phyloP scores from a whole-genome alignment of 257 asterid genomes.

The Gentiana macrophylla region DNA sequence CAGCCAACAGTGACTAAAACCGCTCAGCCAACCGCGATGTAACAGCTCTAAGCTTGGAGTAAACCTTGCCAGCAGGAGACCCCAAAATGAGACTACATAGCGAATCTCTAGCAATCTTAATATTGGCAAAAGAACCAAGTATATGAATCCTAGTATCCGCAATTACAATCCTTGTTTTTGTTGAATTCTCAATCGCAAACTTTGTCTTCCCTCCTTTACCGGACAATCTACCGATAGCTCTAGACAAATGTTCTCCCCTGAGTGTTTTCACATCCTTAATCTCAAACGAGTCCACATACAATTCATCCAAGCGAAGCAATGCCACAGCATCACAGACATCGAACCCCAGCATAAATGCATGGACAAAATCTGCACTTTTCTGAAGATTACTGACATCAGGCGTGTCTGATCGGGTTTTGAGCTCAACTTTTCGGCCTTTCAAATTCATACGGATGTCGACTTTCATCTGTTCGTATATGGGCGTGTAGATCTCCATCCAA shows the following conservation, averaged over 20 bases:
- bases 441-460: slow-evolving; percentile 84
- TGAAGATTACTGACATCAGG: slow-evolving; percentile 82
- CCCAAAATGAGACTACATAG: slow-evolving; percentile 83
- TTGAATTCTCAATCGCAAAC: slow-evolving; percentile 76
- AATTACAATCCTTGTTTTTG: slow-evolving; percentile 73
- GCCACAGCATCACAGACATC: slow-evolving; percentile 62
- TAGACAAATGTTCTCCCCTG: slow-evolving; percentile 73
- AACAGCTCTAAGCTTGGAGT: slow-evolving; percentile 76
- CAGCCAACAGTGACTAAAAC: slow-evolving; percentile 26
- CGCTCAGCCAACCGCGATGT: slow-evolving; percentile 69
- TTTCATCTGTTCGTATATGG: slow-evolving; percentile 68
- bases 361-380: slow-evolving; percentile 84
- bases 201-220: slow-evolving; percentile 93
- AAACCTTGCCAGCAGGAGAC: slow-evolving; percentile 88
- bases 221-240: slow-evolving; percentile 78
- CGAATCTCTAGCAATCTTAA: slow-evolving; percentile 76
- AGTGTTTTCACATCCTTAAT: slow-evolving; percentile 84
- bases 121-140: slow-evolving; percentile 67
- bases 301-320: slow-evolving; percentile 75
- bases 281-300: slow-evolving; percentile 75
- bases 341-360: slow-evolving; percentile 81
- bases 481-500: slow-evolving; percentile 74
- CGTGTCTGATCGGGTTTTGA: slow-evolving; percentile 70
- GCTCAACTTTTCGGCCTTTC: slow-evolving; percentile 69
- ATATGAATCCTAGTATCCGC: slow-evolving; percentile 81